phyloP scores from a whole-genome alignment of 208 protist species.

The Tritrichomonas musculus region DNA sequence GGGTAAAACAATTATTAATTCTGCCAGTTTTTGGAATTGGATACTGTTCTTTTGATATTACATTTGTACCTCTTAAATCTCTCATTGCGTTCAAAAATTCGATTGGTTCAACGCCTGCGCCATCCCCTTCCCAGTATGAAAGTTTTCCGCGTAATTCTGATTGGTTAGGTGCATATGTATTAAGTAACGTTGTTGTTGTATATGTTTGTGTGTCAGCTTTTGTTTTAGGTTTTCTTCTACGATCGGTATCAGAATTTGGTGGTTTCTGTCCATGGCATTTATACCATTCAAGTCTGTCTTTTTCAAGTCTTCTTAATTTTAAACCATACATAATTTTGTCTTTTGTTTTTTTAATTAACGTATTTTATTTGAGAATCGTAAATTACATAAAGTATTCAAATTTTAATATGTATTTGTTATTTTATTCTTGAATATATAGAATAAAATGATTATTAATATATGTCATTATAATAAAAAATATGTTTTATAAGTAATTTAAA shows the following conservation, averaged over 20 bases:
- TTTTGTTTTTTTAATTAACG: too few relatives aligned
- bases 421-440: too few relatives aligned
- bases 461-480: too few relatives aligned
- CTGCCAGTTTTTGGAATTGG: background rate
- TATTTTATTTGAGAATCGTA: too few relatives aligned
- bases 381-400: too few relatives aligned
- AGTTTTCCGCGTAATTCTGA: too few relatives aligned
- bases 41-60: background rate
- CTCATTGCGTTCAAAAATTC: background rate
- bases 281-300: background rate
- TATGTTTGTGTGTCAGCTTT: background rate
- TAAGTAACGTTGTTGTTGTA: background rate
- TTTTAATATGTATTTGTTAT: too few relatives aligned
- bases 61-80: background rate
- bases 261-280: background rate
- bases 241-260: background rate
- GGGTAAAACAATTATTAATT: background rate
- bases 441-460: too few relatives aligned
- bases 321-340: too few relatives aligned
- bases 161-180: background rate
- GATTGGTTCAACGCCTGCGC: background rate
- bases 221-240: background rate
- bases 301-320: background rate
- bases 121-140: slow-evolving; percentile 29
- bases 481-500: too few relatives aligned